Evolutionary conservation across 2,329 filamentous ascomycete species (phyloP).

Genomic region (Colletotrichum spinosum): DNA sequence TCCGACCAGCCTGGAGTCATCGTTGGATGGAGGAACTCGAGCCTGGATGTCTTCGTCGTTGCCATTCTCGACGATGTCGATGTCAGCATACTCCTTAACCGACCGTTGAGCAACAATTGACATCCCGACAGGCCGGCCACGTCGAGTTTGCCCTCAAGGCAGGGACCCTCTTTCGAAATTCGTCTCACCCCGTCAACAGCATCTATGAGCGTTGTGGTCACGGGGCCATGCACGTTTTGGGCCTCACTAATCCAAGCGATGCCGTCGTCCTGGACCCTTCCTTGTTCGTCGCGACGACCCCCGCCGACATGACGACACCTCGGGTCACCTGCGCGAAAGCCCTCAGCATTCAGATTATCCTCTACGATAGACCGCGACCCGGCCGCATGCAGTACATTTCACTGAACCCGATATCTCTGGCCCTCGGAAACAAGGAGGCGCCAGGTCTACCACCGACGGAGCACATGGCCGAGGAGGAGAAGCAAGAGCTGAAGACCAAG

Average conservation of each 20-base stretch:
- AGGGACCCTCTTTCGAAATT: constrained; percentile 85
- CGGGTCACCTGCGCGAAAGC: constrained; percentile 78
- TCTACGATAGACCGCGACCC: constrained; percentile 89
- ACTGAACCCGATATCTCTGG: constrained; percentile 86
- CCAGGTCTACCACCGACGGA: constrained; percentile 42
- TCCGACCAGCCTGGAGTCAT: constrained; percentile 84
- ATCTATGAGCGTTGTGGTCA: constrained; percentile 89
- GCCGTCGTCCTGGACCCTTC: constrained; percentile 71
- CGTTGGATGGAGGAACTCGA: constrained; percentile 95
- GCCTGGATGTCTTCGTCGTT: constrained; percentile 89
- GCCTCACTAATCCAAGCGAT: constrained; percentile 77
- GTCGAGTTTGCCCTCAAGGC: constrained; percentile 90
- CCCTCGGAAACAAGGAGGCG: constrained; percentile 78
- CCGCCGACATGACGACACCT: constrained; percentile 68
- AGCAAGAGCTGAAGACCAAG: constrained; percentile 68
- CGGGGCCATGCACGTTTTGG: constrained; percentile 85
- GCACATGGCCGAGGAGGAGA: constrained; percentile 79
- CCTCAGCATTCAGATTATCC: constrained; percentile 84
- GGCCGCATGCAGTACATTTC: constrained; percentile 97
- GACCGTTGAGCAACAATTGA: constrained; percentile 19
- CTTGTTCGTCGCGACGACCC: constrained; percentile 73
- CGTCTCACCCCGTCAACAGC: constrained; percentile 80
- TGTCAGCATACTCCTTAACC: constrained; percentile 60
- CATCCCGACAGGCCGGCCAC: constrained; percentile 70
- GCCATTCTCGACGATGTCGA: constrained; percentile 92